A percentile compares a stretch with the other conserved stretches of the same genome.
Conservation (phyloP, 441 rosid genomes). For the Erodium chrysanthum region DNA sequence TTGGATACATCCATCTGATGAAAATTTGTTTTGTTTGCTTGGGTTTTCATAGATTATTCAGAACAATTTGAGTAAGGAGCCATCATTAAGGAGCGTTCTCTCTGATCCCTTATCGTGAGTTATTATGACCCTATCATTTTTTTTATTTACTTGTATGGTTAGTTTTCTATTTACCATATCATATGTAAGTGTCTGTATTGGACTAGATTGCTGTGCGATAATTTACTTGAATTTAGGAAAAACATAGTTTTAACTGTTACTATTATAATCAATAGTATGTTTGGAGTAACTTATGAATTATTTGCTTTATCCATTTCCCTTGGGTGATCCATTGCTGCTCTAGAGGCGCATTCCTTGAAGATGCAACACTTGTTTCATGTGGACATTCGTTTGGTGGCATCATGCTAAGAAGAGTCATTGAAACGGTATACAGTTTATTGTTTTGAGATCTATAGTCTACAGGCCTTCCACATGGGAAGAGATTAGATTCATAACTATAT, state of each 20-base stretch:
- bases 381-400: constrained; percentile 97
- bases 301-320: neutral
- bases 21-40: constrained; percentile 24
- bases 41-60: constrained; percentile 46
- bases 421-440: constrained; percentile 38
- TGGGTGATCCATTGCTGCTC: constrained; percentile 23
- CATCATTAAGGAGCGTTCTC: constrained; percentile 84
- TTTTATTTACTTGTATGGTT: constrained; percentile 2
- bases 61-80: constrained; percentile 53
- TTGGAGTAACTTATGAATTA: neutral
- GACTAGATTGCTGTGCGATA: neutral
- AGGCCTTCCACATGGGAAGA: constrained; percentile 19
- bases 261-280: neutral
- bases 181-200: neutral
- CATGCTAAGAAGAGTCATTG: constrained; percentile 78
- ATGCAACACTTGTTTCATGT: constrained; percentile 79
- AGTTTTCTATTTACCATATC: constrained; percentile 4
- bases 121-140: constrained; percentile 12
- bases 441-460: neutral
- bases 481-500: constrained; percentile 22
- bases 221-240: no score
- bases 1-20: constrained; percentile 13
- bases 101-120: constrained; percentile 94
- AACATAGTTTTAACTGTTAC: neutral
- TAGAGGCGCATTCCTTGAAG: constrained; percentile 94